phyloP scores from a whole-genome alignment of 768 basidiomycete genomes.

The Leccinum longicurvipes region DNA sequence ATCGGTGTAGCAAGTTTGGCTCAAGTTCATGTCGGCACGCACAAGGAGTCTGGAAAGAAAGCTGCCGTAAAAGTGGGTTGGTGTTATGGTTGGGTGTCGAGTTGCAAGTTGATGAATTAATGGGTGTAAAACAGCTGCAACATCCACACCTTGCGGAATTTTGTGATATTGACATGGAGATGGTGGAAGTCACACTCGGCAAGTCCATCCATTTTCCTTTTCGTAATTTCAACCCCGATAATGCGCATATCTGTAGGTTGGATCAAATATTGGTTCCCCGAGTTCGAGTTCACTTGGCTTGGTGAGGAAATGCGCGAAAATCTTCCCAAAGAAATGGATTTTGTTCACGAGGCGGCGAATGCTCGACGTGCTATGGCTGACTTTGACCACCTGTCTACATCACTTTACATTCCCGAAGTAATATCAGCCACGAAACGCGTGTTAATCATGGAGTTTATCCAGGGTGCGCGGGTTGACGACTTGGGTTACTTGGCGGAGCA shows the following conservation, averaged over 20 bases:
- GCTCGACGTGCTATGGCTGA: conserved; percentile 67
- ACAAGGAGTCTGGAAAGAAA: conserved; percentile 62
- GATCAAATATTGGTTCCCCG: conserved; percentile 91
- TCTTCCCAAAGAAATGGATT: conserved; percentile 93
- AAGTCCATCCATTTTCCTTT: conserved; percentile 11
- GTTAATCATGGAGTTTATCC: conserved; percentile 92
- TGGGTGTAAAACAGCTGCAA: conserved; percentile 52
- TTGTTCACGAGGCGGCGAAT: conserved; percentile 85
- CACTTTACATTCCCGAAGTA: conserved; percentile 86
- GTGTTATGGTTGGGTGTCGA: neutral
- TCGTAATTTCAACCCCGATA: neutral
- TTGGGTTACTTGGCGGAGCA: conserved; percentile 75
- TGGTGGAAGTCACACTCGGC: conserved; percentile 75
- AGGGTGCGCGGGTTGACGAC: conserved; percentile 88
- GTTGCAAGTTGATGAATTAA: conserved; percentile 1
- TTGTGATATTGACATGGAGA: conserved; percentile 85
- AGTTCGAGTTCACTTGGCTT: conserved; percentile 94
- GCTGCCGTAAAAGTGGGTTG: conserved; percentile 81
- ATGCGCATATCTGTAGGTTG: conserved; percentile 44
- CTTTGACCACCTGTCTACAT: conserved; percentile 67
- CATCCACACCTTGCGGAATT: conserved; percentile 94
- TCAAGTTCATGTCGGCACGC: conserved; percentile 86
- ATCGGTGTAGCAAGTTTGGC: conserved; percentile 96
- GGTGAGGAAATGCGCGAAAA: conserved; percentile 93
- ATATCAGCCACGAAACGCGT: conserved; percentile 79